Percentiles rank a stretch among this genome's conserved stretches.
These are phyloP conservation scores for Casuarina equisetifolia DNA, from an alignment of 306 rosid species.

Conservation along the genomic window DNA sequence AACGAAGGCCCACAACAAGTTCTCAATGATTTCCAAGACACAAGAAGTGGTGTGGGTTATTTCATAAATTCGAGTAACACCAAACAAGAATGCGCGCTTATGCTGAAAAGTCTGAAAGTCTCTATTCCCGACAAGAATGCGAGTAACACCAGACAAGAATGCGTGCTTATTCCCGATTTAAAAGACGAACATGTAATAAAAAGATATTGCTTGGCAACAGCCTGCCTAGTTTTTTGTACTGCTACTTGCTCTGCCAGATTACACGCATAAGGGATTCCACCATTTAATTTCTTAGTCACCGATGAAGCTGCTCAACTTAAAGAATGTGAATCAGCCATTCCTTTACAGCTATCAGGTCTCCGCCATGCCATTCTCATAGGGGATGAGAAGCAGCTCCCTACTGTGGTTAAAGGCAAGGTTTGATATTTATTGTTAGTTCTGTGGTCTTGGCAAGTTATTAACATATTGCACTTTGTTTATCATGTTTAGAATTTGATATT, in stretches of 20 bases:
- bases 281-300: constrained; percentile 33
- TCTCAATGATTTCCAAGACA: not conserved
- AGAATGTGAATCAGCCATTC: constrained; percentile 59
- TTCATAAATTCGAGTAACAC: constrained; percentile 6
- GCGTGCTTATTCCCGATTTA: constrained; percentile 17
- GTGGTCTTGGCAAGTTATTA: not conserved
- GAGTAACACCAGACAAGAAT: not conserved
- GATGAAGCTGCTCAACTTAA: constrained; percentile 66
- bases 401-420: constrained; percentile 64
- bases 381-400: constrained; percentile 64
- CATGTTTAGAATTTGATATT: not conserved
- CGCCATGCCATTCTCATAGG: constrained; percentile 44
- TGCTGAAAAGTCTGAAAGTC: constrained; percentile 6
- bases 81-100: constrained; percentile 1
- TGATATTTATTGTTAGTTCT: not conserved
- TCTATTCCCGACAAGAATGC: no score
- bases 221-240: constrained; percentile 42
- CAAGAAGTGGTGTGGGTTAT: not conserved
- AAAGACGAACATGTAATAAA: not conserved
- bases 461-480: constrained; percentile 1
- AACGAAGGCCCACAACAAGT: not conserved
- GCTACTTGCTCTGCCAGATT: constrained; percentile 46
- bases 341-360: constrained; percentile 50
- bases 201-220: constrained; percentile 31
- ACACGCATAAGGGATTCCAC: constrained; percentile 14